A percentile compares a stretch with the other conserved stretches of the same genome.
These are phyloP conservation scores for Exserohilum rostratum DNA, from an alignment of 2,329 filamentous ascomycete species.

Conservation along the genomic window DNA sequence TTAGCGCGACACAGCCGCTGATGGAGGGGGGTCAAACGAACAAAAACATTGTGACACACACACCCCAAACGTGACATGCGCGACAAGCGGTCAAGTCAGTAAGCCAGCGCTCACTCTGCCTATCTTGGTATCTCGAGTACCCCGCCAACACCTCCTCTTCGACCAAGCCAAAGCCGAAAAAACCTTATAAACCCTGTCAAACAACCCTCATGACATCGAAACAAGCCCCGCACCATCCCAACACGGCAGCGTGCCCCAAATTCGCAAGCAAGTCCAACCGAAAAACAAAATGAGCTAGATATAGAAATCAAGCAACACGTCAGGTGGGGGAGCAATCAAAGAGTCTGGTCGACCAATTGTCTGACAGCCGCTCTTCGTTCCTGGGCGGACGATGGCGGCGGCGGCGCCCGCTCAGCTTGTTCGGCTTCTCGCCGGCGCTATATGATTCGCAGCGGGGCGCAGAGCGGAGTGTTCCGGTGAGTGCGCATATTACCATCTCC, in stretches of 20 bases:
- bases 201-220: not conserved
- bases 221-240: not conserved
- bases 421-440: not conserved
- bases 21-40: not conserved
- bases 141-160: not conserved
- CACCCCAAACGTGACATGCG: slow-evolving; percentile 1
- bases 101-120: not conserved
- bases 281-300: not conserved
- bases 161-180: not conserved
- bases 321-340: not conserved
- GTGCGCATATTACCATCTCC: not conserved
- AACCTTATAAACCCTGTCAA: not conserved
- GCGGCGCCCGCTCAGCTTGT: not conserved
- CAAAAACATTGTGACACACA: not conserved
- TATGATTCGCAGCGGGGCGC: not conserved
- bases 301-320: too few species aligned
- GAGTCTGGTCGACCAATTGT: not conserved
- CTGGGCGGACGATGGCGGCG: not conserved
- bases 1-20: not conserved
- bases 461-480: slow-evolving; percentile 1
- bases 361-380: not conserved
- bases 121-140: not conserved
- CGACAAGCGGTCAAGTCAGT: not conserved
- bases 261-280: not conserved
- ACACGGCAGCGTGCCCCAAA: not conserved